Evolutionary conservation across 805 yeast species (phyloP).

Genomic region (Isabelozyma heimii): DNA sequence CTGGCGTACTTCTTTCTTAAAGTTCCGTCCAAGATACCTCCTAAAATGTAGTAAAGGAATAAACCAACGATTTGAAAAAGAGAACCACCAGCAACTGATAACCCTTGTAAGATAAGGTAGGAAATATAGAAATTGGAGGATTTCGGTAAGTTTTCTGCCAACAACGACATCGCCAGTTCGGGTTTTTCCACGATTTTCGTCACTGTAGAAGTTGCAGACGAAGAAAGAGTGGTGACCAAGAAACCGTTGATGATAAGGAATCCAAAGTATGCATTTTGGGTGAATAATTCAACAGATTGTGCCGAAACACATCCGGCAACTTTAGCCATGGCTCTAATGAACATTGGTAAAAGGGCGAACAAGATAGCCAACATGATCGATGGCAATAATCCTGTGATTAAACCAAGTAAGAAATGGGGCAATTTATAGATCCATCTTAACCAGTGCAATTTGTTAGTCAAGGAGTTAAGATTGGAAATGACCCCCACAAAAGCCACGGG

Average conservation of each 20-base stretch:
- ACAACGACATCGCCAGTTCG: conserved; percentile 50
- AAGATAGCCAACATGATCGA: conserved; percentile 74
- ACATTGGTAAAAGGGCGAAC: conserved; percentile 84
- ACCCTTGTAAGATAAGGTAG: conserved; percentile 66
- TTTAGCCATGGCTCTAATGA: conserved; percentile 69
- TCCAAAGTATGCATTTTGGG: conserved; percentile 67
- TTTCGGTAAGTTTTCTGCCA: conserved; percentile 69
- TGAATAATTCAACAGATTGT: conserved; percentile 59
- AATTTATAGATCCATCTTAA: conserved; percentile 71
- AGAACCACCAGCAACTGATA: conserved; percentile 62
- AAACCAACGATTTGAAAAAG: conserved; percentile 61
- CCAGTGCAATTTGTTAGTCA: conserved; percentile 70
- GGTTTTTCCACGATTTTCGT: conserved; percentile 62
- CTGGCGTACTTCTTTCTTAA: conserved; percentile 66
- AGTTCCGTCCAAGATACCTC: conserved; percentile 56
- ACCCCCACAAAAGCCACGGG: conserved; percentile 98
- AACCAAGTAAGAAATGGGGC: conserved; percentile 70
- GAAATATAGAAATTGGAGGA: conserved; percentile 73
- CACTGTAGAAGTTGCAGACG: conserved; percentile 68
- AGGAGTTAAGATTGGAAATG: conserved; percentile 78
- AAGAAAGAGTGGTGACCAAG: conserved; percentile 65
- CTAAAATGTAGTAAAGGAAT: conserved; percentile 56
- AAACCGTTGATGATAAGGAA: conserved; percentile 73
- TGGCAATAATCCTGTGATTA: conserved; percentile 86
- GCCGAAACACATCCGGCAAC: conserved; percentile 55